Evolutionary conservation across 306 rosid genomes (phyloP), one percentile per base, ranked within the genome.

Genomic region (Vicia faba): DNA sequence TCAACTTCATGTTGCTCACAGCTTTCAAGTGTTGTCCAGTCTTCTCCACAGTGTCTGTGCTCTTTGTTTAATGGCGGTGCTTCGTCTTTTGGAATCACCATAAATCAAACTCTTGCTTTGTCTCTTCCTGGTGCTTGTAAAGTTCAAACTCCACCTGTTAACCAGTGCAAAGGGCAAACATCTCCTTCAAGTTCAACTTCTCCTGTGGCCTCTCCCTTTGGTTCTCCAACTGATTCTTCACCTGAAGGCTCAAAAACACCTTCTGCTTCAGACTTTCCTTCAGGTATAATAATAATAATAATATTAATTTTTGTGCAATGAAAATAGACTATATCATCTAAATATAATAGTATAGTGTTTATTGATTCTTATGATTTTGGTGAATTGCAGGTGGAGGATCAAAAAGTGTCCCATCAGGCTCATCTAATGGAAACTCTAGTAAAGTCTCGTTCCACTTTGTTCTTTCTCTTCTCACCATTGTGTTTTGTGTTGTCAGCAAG

Each of bases 41-140:
- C 92, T 50, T 86, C 92, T 4, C 92, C 96, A 14, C 83, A 73
- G 74, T 86, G 96, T 69, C 92, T 89, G 3, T 89, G 96, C 76
- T 75, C 90, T 0, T 48, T 77, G 31, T 71, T 89, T 12, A 86
- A 81, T 71, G 90, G 90, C 11, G 87, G 85, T 0, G 84, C 71
- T 20, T 43, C 83, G 33, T 69, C 85, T 23, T 33, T 89, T 8
- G 92, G 92, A 48, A 55, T 86, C 70, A 53, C 83, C 45, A 73
- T 86, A 2, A 89, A 89, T 57, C 84, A 71, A 68, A 89, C 96
- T 2, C 83, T 77, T 45, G 90, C 92, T 61, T 73, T 86, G 5
- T 72, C 88, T 20, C 88, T 89, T 31, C 96, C 96, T 26, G 56
- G 56, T 3, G 84, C 90, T 61, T 89, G 96, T 55, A 70, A 83